These are phyloP conservation scores for Fusarium mundagurra DNA, from an alignment of 2,329 filamentous ascomycete species.

Conservation along the genomic window DNA sequence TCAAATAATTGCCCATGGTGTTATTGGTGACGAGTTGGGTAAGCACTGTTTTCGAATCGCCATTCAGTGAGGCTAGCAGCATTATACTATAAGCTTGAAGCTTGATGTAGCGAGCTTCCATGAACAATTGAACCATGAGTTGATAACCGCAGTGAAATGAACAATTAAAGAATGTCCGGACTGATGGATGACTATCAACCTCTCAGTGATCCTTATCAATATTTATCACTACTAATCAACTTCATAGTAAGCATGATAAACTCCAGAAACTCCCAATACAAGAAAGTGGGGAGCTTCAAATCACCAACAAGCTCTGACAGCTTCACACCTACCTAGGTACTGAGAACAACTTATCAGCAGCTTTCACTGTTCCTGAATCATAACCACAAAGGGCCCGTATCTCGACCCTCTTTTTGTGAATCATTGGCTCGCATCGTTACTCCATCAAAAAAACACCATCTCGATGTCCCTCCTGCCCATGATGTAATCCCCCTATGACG, in stretches of 20 bases:
- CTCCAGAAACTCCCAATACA: background rate
- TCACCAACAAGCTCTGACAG: background rate
- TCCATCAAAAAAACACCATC: constrained; percentile 12
- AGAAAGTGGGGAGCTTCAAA: constrained; percentile 2
- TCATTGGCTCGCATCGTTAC: background rate
- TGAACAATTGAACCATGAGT: background rate
- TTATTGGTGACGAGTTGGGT: background rate
- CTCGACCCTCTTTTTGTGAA: background rate
- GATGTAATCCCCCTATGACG: constrained; percentile 45
- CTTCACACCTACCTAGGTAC: constrained; percentile 20
- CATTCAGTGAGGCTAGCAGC: background rate
- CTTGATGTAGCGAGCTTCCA: rapidly evolving
- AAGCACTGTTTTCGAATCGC: background rate
- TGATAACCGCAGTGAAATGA: no score
- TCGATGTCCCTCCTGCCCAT: constrained; percentile 30
- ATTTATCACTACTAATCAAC: background rate
- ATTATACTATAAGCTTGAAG: rapidly evolving
- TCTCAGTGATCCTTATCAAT: background rate
- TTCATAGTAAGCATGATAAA: constrained; percentile 2
- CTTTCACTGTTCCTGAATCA: constrained; percentile 2
- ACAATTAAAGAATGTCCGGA: no score
- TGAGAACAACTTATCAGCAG: background rate
- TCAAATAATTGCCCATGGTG: rapidly evolving
- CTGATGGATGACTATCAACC: background rate
- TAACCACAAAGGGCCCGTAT: constrained; percentile 1